Percentiles rank a stretch among this genome's conserved stretches.
Conservation (phyloP, 2,329 filamentous ascomycete genomes). For the Cercospora brassicicola region DNA sequence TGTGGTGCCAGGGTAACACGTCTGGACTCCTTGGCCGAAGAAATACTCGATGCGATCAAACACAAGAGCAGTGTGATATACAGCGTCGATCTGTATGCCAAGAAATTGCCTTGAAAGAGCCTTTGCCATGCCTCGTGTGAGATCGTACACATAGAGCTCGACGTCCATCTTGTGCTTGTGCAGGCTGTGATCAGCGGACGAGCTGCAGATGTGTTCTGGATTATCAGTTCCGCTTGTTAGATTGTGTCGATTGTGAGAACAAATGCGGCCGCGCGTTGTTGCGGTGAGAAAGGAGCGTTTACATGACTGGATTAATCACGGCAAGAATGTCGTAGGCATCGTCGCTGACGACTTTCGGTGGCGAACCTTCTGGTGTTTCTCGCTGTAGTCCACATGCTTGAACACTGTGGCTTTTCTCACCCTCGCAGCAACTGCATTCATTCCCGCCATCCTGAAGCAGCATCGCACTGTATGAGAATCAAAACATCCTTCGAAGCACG, state of each 20-base stretch:
- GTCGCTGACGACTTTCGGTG: constrained; percentile 1
- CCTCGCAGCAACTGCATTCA: neutral
- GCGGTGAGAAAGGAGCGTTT: neutral
- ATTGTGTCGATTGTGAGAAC: neutral
- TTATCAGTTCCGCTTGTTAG: neutral
- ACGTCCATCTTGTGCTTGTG: constrained; percentile 46
- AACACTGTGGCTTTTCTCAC: neutral
- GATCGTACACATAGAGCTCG: constrained; percentile 54
- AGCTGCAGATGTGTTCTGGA: neutral
- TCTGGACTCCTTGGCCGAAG: constrained; percentile 84
- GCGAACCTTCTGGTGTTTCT: neutral
- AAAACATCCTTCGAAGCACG: neutral
- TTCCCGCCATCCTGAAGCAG: neutral
- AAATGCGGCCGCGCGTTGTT: neutral
- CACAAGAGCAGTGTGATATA: constrained; percentile 92
- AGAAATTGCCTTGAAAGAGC: constrained; percentile 61
- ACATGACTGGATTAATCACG: neutral
- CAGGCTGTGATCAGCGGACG: neutral
- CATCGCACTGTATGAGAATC: neutral
- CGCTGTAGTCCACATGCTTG: neutral
- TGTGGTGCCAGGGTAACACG: constrained; percentile 75
- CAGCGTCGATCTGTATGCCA: constrained; percentile 76
- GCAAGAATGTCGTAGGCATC: neutral
- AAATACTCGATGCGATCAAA: constrained; percentile 84
- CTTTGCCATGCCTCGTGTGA: constrained; percentile 46